Evolutionary conservation across 805 yeast genomes (phyloP), one percentile per base, ranked within the genome.

Genomic region (Wickerhamomyces canadensis): DNA sequence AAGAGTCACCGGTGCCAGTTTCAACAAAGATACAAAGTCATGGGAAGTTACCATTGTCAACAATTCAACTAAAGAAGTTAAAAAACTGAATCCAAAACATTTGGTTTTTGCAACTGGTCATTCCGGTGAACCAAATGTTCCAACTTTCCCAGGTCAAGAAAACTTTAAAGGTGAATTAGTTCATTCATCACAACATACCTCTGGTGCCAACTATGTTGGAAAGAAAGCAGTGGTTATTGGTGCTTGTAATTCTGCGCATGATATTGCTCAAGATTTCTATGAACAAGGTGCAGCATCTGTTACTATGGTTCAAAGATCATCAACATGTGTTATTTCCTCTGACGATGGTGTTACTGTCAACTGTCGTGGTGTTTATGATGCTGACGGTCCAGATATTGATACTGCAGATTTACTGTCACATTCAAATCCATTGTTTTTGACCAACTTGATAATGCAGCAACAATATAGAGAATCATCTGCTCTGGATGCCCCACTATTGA

Each of bases 191-290:
- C 51, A 58, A 29, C 67, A 65, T 48, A 52, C 60, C 15, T 58
- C 67, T n/a, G 74, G 73, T 27, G 58, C 58, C 13, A 55, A 54
- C 33, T 67, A 60, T 52, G 46, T 40, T n/a, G 72, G 70, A 31
- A 60, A 68, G 43, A 64, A 56, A 23, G 72, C 69, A 0, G 35
- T 68, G 25, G 73, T 68, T 24, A 57, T 68, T 37, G 74, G 74
- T 32, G 62, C 71, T 15, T 62, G 73, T 47, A 66, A 65, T 41
- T 65, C 72, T 30, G 69, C 65, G 10, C 74, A 68, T 45, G 74
- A 68, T 51, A 66, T 68, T 33, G 61, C 67, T 26, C 67, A 64
- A 37, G 74, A 68, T 48, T 64, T 67, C 38, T 60, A 60, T 44
- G 68, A 68, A 41, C 68, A 68, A 43, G 72, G 70, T 19, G 65